Evolutionary conservation across 441 rosid species (phyloP), one percentile per base, ranked within the genome.

Genomic region (Corymbia calophylla): DNA sequence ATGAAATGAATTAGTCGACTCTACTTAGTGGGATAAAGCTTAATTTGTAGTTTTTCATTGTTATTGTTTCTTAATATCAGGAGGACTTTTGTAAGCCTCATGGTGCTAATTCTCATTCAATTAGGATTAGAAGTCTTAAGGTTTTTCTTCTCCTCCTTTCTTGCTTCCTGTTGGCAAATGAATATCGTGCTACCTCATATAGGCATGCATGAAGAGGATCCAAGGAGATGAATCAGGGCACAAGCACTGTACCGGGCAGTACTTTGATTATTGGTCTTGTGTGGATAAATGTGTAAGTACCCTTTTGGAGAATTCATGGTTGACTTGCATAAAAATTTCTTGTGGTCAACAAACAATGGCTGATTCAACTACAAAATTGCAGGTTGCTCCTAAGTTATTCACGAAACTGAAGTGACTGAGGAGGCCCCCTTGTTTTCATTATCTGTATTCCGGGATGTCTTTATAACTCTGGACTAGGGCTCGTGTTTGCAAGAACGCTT

Each of bases 211-310:
- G 44, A 88, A 70, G 89, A 88, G 89, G 48, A 23, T 88, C 60
- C 48, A 51, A 17, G 85, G 86, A 23, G 89, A 88, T 49, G 89
- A 88, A 88, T 35, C 86, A 3, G 82, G 85, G 86, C 89, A 88
- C 89, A 88, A 88, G 85, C 89, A 88, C 54, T 88, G 85, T 62
- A 88, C 85, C 4, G 85, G 89, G 35, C 85, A 88, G 60, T 88
- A 88, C 54, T 88, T 88, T 53, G 89, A 88, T 53, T 88, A 88
- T 55, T 68, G 84, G 89, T 70, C 64, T n/a, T 66, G 89, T 44
- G 48, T 88, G 25, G 85, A 88, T 44, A 88, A 68, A 88, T 88
- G 86, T 8, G 89, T 88, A 49, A 53, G 88, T 60, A 12, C 62
- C 87, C 87, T n/a, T 86, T 55, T 31, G 64, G 44, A 23, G 87